A percentile compares a stretch with the other conserved stretches of the same genome.
phyloP scores from a whole-genome alignment of 345 rosid species.

The Gossypium herbaceum region DNA sequence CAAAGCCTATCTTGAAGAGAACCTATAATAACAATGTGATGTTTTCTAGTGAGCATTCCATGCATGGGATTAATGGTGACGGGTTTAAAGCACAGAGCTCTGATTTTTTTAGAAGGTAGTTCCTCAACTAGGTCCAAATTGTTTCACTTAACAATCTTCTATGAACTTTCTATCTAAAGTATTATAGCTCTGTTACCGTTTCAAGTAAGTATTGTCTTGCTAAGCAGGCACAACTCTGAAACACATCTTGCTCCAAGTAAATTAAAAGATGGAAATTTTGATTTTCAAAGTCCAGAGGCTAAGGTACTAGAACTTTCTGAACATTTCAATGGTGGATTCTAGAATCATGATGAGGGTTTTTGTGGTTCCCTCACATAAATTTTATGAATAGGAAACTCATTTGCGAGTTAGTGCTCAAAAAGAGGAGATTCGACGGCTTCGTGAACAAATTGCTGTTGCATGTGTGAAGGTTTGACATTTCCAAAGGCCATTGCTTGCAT shows the following conservation, averaged over 20 bases:
- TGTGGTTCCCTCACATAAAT: conserved; percentile 18
- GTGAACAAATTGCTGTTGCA: conserved; percentile 69
- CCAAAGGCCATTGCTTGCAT: conserved; percentile 7
- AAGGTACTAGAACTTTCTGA: conserved; percentile 42
- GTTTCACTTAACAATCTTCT: background rate
- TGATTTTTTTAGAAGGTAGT: background rate
- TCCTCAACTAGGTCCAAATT: background rate
- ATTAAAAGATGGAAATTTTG: conserved; percentile 33
- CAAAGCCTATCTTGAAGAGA: conserved; percentile 19
- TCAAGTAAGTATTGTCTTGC: conserved; percentile 1
- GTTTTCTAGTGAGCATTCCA: conserved; percentile 35
- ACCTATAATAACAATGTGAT: conserved; percentile 23
- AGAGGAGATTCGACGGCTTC: conserved; percentile 74
- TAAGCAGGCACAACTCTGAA: background rate
- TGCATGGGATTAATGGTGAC: conserved; percentile 20
- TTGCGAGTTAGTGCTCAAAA: conserved; percentile 53
- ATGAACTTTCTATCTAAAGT: background rate
- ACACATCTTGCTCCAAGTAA: conserved; percentile 31
- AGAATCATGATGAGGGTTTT: conserved; percentile 13
- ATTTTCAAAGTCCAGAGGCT: conserved; percentile 53
- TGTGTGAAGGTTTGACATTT: conserved; percentile 55
- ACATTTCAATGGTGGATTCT: conserved; percentile 16
- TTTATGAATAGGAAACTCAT: conserved; percentile 51
- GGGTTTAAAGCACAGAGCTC: conserved; percentile 5
- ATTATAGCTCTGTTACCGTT: background rate